Percentiles rank a stretch among this genome's conserved stretches.
These are phyloP conservation scores for Brassica carinata DNA, from an alignment of 345 rosid genomes.

Conservation along the genomic window DNA sequence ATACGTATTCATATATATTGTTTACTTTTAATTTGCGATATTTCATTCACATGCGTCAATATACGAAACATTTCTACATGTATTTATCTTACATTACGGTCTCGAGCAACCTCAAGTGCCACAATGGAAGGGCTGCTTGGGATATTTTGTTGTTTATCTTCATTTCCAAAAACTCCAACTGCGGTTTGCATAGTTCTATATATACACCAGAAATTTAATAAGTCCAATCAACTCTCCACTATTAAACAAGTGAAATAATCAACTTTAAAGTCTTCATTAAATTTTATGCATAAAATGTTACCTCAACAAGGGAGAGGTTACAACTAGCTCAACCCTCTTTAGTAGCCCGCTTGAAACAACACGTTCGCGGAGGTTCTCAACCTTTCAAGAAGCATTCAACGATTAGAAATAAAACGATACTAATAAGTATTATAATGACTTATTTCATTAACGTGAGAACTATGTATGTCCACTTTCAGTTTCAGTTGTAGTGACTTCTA, in stretches of 20 bases:
- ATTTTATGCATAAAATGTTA: constrained; percentile 4
- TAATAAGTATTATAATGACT: neutral
- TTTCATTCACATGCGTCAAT: neutral
- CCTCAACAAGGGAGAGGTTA: constrained; percentile 46
- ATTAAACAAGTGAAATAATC: neutral
- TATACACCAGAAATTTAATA: neutral
- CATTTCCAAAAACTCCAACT: constrained; percentile 59
- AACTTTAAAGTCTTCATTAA: neutral
- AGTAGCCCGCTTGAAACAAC: constrained; percentile 36
- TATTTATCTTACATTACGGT: constrained; percentile 58
- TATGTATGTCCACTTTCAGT: neutral
- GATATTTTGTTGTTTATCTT: constrained; percentile 24
- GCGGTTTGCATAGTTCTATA: constrained; percentile 84
- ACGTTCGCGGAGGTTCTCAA: constrained; percentile 35
- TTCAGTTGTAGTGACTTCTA: too few relatives aligned
- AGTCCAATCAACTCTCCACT: neutral
- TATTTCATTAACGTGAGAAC: too few relatives aligned
- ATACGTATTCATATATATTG: neutral
- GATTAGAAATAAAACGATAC: neutral
- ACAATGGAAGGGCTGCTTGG: constrained; percentile 55
- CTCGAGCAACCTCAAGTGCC: constrained; percentile 78
- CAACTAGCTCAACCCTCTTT: constrained; percentile 38
- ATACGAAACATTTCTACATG: neutral
- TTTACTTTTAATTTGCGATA: neutral
- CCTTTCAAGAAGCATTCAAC: constrained; percentile 27